A percentile compares a stretch with the other conserved stretches of the same genome.
Evolutionary conservation across 2,329 filamentous ascomycete species (phyloP).

Genomic region (Cladosporium austrohemisphaericum): DNA sequence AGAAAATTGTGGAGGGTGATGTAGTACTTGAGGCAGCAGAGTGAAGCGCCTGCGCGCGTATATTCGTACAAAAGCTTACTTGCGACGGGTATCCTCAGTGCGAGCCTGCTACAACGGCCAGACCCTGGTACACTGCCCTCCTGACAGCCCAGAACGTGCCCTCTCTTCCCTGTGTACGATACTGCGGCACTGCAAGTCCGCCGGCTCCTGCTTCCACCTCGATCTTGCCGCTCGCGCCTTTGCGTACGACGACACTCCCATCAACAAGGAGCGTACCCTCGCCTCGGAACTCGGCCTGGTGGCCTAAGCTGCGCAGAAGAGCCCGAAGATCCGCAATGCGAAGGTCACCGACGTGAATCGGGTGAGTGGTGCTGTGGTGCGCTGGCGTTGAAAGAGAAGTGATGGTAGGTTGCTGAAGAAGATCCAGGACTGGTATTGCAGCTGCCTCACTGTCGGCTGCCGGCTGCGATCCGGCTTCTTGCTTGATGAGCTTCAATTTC

Average conservation of each 20-base stretch:
- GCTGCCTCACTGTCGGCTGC: slow-evolving; percentile 39
- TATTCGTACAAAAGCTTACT: slow-evolving; percentile 13
- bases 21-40: slow-evolving; percentile 6
- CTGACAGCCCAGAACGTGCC: slow-evolving; percentile 82
- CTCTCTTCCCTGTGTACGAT: slow-evolving; percentile 30
- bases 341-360: slow-evolving; percentile 90
- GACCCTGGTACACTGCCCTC: slow-evolving; percentile 84
- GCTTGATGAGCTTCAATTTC: slow-evolving; percentile 50
- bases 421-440: slow-evolving; percentile 53
- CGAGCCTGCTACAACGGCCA: slow-evolving; percentile 81
- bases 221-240: slow-evolving; percentile 73
- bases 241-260: slow-evolving; percentile 80
- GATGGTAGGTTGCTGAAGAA: slow-evolving; percentile 36
- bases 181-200: slow-evolving; percentile 26
- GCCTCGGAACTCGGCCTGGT: slow-evolving; percentile 86
- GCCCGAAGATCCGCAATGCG: slow-evolving; percentile 82
- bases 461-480: slow-evolving; percentile 41
- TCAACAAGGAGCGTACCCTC: slow-evolving; percentile 91
- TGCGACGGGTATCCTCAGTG: slow-evolving; percentile 33
- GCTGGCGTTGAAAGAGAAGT: slow-evolving; percentile 1
- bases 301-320: slow-evolving; percentile 75
- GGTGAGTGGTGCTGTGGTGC: slow-evolving; percentile 52
- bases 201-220: slow-evolving; percentile 75
- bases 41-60: neutral
- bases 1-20: neutral